phyloP scores from a whole-genome alignment of 139 green algal genomes.

The Chlorella sorokiniana region DNA sequence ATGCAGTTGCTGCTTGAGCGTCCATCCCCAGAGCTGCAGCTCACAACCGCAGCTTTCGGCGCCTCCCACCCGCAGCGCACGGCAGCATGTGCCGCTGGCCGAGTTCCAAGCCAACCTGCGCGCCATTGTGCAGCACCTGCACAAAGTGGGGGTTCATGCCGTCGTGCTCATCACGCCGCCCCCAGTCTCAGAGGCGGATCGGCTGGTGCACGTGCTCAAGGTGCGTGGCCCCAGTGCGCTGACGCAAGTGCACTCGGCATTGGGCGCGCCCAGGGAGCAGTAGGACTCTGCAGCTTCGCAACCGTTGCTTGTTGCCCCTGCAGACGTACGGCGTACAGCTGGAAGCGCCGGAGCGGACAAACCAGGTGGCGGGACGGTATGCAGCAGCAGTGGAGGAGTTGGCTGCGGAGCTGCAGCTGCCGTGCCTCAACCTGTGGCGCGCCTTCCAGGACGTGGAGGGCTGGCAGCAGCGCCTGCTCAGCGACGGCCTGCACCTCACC shows the following conservation, averaged over 20 bases:
- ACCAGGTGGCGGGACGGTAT: slow-evolving; percentile 61
- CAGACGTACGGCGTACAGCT: slow-evolving; percentile 35
- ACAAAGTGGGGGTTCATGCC: slow-evolving; percentile 28
- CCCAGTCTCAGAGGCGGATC: slow-evolving; percentile 66
- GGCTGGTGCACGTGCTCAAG: slow-evolving; percentile 54
- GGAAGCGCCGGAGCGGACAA: slow-evolving; percentile 53
- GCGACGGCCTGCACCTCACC: slow-evolving; percentile 81
- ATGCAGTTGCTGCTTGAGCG: too few relatives aligned
- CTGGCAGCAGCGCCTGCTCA: slow-evolving; percentile 48
- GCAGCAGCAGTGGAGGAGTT: slow-evolving; percentile 52
- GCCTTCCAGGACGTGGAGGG: slow-evolving; percentile 54
- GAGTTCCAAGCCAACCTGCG: slow-evolving; percentile 76
- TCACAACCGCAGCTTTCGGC: neutral
- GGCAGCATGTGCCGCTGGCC: slow-evolving; percentile 85
- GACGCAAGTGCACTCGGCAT: neutral
- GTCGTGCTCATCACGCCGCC: slow-evolving; percentile 80
- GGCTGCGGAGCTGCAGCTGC: slow-evolving; percentile 22
- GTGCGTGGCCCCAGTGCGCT: neutral
- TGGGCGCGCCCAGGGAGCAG: neutral
- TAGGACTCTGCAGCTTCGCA: neutral
- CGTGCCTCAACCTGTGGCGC: slow-evolving; percentile 66
- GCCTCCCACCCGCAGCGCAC: slow-evolving; percentile 60
- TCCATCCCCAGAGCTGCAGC: too few relatives aligned
- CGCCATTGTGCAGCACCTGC: slow-evolving; percentile 58
- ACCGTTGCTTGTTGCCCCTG: neutral